Base-by-base conservation (phyloP, 306 rosid genomes). In the Ormosia semicastrata region DNA sequence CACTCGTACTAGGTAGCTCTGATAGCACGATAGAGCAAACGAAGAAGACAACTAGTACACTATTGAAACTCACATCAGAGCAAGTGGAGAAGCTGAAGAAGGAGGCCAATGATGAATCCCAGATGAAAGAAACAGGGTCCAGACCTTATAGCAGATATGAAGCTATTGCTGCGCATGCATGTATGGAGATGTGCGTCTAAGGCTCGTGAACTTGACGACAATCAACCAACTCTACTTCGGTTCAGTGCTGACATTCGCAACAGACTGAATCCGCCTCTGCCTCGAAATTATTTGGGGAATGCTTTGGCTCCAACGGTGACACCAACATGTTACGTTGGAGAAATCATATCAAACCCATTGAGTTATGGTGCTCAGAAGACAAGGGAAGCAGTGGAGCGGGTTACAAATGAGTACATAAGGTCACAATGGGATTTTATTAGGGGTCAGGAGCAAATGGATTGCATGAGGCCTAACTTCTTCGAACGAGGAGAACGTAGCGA, bases 331-430 rank as follows among this genome's bases (percentile, higher is more conserved):
- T 2, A 36, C 3, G 4, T 39, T 2, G 72, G 83, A 0, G 72
- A 78, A 2, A 47, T 84, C 40, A 36, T 46, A 8, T 46, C 58
- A 0, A 73, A 78, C 2, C 77, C 84, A 0, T 29, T 73, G 18
- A 41, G 81, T 8, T 56, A 53, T 62, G 77, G 43, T 13, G 73
- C 84, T 0, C 49, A 65, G 4, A 84, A 79, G 57, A 9, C 78
- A 5, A 84, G 87, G 32, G 87, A 73, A 66, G 80, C 77, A 0
- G 47, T 84, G n/a, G 76, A 73, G 4, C 10, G 49, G 34, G 4
- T 84, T 24, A 84, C 47, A 13, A 62, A 78, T 57, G 81, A 83
- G 32, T 73, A 72, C 62, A 2, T 84, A 3, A 73, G 63, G 36
- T 78, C 81, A 0, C 49, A 18, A 15, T 50, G 73, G 9, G 83